Percentiles rank a stretch among this genome's conserved stretches.
Evolutionary conservation across 768 basidiomycete genomes (phyloP).

Genomic region (Mycena indigotica): DNA sequence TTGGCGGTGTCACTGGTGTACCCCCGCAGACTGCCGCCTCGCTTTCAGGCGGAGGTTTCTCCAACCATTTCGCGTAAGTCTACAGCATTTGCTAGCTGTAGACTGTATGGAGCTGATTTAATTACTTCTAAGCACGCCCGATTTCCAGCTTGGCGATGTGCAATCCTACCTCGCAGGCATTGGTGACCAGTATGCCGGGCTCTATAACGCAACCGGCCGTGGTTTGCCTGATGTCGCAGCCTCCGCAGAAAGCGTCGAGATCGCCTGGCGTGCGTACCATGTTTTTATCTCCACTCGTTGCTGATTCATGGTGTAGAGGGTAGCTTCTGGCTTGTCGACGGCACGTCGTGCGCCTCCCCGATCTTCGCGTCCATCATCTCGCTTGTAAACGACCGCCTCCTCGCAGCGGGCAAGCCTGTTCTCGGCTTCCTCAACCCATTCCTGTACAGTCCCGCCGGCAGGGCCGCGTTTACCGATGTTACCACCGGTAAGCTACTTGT

Average conservation of each 20-base stretch:
- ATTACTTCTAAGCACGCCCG: conserved; percentile 11
- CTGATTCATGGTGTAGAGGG: not conserved
- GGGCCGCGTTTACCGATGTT: conserved; percentile 11
- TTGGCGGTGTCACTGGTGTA: conserved; percentile 49
- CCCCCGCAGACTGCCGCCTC: conserved; percentile 40
- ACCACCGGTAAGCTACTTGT: not conserved
- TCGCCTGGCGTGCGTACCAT: conserved; percentile 27
- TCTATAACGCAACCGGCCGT: conserved; percentile 25
- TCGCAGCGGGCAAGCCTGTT: conserved; percentile 30
- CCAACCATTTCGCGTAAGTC: conserved; percentile 20
- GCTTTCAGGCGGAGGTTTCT: conserved; percentile 35
- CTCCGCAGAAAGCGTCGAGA: conserved; percentile 31
- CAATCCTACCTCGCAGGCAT: conserved; percentile 17
- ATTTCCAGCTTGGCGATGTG: conserved; percentile 23
- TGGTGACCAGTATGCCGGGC: conserved; percentile 32
- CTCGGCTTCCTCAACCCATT: conserved; percentile 48
- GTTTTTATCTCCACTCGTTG: not conserved
- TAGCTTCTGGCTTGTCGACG: conserved; percentile 27
- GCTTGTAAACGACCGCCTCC: conserved; percentile 45
- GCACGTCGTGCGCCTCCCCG: conserved; percentile 48
- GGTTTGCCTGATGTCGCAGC: conserved; percentile 22
- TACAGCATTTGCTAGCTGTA: not conserved
- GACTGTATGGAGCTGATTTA: not conserved
- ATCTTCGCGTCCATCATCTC: conserved; percentile 47
- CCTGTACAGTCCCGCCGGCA: conserved; percentile 31